These are phyloP conservation scores for Heritiera fomes DNA, from an alignment of 345 rosid species.

Conservation along the genomic window DNA sequence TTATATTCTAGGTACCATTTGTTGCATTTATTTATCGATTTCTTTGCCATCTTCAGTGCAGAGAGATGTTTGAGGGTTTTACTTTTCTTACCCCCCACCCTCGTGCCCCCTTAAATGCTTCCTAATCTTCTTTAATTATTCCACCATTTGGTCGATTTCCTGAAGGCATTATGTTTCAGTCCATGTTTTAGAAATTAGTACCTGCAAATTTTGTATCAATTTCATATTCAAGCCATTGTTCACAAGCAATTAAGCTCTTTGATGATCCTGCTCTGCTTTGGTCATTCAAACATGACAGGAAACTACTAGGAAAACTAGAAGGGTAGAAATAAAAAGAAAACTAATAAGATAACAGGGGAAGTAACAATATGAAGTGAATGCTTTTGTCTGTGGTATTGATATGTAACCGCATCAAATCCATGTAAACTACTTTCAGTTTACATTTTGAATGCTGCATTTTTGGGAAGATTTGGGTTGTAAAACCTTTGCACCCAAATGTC, in stretches of 20 bases:
- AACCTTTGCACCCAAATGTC: background rate
- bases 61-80: background rate
- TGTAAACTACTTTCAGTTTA: background rate
- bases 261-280: background rate
- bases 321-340: conserved; percentile 1
- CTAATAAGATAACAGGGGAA: background rate
- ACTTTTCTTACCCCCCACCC: background rate
- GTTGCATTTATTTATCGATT: background rate
- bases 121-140: background rate
- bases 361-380: conserved; percentile 2
- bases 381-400: background rate
- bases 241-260: background rate
- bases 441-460: background rate
- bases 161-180: background rate
- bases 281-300: background rate
- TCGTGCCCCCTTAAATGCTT: background rate
- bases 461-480: background rate
- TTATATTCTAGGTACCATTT: background rate
- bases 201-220: background rate
- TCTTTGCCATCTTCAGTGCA: background rate
- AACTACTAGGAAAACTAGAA: conserved; percentile 4
- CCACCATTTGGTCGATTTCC: conserved; percentile 1
- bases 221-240: background rate
- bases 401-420: conserved; percentile 3
- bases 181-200: background rate